These are phyloP conservation scores for Carex parvula DNA, from an alignment of 176 grass and related monocot genomes.

Conservation along the genomic window DNA sequence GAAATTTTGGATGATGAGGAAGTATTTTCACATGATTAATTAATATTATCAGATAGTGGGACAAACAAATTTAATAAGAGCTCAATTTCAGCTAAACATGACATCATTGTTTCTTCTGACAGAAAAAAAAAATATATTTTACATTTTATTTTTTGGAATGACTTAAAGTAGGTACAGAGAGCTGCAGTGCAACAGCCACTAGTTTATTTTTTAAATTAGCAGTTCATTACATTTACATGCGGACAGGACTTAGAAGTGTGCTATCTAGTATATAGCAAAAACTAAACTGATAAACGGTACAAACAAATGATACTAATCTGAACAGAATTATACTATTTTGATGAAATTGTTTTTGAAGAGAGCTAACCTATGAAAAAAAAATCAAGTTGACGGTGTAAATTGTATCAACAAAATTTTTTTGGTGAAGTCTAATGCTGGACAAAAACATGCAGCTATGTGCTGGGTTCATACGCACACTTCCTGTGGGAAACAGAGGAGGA, in stretches of 20 bases:
- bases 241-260: no score
- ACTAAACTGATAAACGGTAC: background rate
- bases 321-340: no score
- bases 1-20: background rate
- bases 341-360: no score
- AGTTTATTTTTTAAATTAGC: background rate
- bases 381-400: no score
- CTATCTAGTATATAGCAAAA: no score
- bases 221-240: background rate
- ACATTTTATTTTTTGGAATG: no score
- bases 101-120: background rate
- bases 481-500: constrained; percentile 37
- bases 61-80: background rate
- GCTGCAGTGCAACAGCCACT: background rate
- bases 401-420: background rate
- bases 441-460: constrained; percentile 26
- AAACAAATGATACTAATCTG: no score
- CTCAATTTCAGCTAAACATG: background rate
- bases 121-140: no score
- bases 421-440: background rate
- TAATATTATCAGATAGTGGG: background rate
- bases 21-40: background rate
- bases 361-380: no score
- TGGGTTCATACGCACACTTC: constrained; percentile 36
- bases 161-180: background rate